Evolutionary conservation across 75 land plant species (phyloP), one percentile per base, ranked within the genome.

Genomic region (Picea sitchensis): DNA sequence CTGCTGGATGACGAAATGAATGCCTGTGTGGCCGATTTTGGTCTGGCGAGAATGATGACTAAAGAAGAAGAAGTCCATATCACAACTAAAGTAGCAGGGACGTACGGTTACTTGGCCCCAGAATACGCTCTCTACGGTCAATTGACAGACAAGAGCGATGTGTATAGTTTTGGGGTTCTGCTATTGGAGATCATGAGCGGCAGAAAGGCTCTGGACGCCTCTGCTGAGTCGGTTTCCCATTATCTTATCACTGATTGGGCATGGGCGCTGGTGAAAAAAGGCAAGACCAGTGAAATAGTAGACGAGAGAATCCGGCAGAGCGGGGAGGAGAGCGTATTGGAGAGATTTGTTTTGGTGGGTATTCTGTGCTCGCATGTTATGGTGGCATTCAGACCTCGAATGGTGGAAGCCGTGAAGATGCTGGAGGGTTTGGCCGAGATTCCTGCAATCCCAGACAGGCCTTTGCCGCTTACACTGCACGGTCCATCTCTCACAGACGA

Each of bases 1-100:
- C 69, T 88, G 30, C 88, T 88, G 14, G 90, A 88, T 47, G 83
- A 83, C 14, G 61, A 83, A 1, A 86, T 82, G 82, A 81, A 86
- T n/a, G 86, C 88, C 15, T 82, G 80, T 20, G 80, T 88, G 31
- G 85, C 88, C 2, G 90, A 88, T 72, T 88, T 88, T 60, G 90
- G 90, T 36, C 78, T 83, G 3, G 80, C 80, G 20, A 83, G 79
- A 56, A 59, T 78, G 18, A 75, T 57, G 20, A 76, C 73, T 9
- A 32, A 60, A 13, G 84, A 77, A 61, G 81, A 57, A 23, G 15
- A 79, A n/a, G 38, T 14, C 2, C 76, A 78, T 72, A 62, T 78
- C 5, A 73, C 81, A 2, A 63, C 86, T 15, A 68, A 72, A 38
- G 82, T 84, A 14, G 81, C 75, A 82, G 79, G 83, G 18, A 78